Base-by-base conservation (phyloP, 495 filamentous ascomycete species). In the Xylaria palmicola region DNA sequence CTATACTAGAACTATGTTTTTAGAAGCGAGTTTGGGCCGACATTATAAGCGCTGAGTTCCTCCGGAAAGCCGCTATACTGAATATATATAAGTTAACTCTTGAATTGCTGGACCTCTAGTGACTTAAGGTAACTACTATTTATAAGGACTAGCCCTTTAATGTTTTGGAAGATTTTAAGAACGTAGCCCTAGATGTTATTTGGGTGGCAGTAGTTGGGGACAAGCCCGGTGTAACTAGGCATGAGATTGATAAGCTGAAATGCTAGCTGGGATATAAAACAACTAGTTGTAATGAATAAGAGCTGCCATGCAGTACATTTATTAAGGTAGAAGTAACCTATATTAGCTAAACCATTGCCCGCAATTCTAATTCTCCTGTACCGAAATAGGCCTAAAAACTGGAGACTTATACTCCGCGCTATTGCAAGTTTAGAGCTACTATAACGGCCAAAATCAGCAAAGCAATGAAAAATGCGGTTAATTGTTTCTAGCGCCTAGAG, bases 31-130 rank as follows among this genome's bases (percentile, higher is more conserved):
- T 68, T 12, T 76, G 74, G 74, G 60, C 63, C 17, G 74, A 71
- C 41, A 60, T 65, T 19, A 74, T 74, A 71, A 56, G 59, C 48
- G 32, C 64, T 2, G 65, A 69, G 9, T 77, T 78, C 43, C 51
- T 78, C 15, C 56, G 67, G 6, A 50, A 65, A 12, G 68, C 69
- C 3, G 70, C 64, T 1, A 70, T 72, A 0, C 72, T 67, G 34
- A 68, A 71, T 29, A 71, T 77, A 20, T 60, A 71, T 29, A 57
- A 60, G 20, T 47, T 65, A 0, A 61, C 70, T 0, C 32, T 61
- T 9, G 67, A 74, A 17, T 49, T 79, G 32, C 20, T 74, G 0
- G 65, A 72, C 20, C 65, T 79, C 5, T 79, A 75, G 75, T 61
- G 54, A 3, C 59, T 64, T n/a, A 75, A 73, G 41, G 54, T 67